Base-by-base conservation (phyloP, 345 rosid species). In the Ricinus communis region DNA sequence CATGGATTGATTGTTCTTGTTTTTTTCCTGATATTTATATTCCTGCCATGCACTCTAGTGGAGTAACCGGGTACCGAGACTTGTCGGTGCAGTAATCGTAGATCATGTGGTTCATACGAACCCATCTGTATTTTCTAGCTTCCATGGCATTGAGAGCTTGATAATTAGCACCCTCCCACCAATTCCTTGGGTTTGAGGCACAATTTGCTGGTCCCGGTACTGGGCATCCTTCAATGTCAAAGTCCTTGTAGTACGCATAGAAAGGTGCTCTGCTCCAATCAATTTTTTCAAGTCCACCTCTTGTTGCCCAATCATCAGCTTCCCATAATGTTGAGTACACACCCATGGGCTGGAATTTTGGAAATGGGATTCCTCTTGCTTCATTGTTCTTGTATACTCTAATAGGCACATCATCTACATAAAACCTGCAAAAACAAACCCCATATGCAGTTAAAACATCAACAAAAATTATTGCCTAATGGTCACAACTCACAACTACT, bases 301-400 rank as follows among this genome's bases (percentile, higher is more conserved):
- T 90, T 47, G 97, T 94, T 33, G 97, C 98, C 98, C 98, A 94
- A 52, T 94, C 86, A 76, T 94, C 98, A 0, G 98, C 97, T 76
- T 94, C 95, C 98, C 98, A 94, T 64, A 94, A 74, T 8, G 98
- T 94, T 46, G 98, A 94, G 79, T 85, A 91, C 5, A 94, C 81
- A 8, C 92, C 90, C 97, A 94, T 94, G 0, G 97, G 88, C 79
- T 94, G 98, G 65, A 65, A 51, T 51, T 57, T 91, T 10, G 98
- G 98, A 77, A 59, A 94, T 2, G 91, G 83, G 59, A 85, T 67
- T 46, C 91, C 84, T 69, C 31, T 90, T 15, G 88, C 93, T 77
- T 87, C 88, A 50, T 82, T 84, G 87, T 90, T 94, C 83, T 87
- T 91, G 90, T 83, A 94, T 58, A 85, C 98, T 80, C 98, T 88